Percentiles rank a stretch among this genome's conserved stretches.
Conservation (phyloP, 192 early-diverging fungal genomes). For the Coemansia erecta region DNA sequence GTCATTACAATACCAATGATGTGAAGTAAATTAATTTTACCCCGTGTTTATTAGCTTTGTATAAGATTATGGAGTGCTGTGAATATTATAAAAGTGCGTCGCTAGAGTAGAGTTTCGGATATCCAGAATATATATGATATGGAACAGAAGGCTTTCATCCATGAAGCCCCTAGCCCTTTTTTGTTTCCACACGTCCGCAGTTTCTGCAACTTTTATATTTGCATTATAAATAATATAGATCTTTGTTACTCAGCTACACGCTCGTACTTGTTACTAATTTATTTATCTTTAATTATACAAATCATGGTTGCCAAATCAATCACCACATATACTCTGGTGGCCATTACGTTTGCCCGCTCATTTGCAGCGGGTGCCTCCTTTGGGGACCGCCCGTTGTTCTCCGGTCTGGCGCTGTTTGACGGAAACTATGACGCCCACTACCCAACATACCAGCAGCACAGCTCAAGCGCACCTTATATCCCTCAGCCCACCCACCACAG, state of each 20-base stretch:
- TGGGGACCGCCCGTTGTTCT: conserved; percentile 2
- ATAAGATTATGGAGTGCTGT: no score
- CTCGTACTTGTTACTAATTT: neutral
- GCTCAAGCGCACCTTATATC: conserved; percentile 8
- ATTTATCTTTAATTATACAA: neutral
- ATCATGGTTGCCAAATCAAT: conserved; percentile 32
- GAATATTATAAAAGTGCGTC: no score
- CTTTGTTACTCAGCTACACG: neutral
- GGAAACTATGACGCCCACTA: neutral
- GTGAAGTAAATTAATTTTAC: neutral
- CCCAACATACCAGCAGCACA: conserved; percentile 1
- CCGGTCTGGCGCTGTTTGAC: conserved; percentile 16
- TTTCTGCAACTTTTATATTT: no score
- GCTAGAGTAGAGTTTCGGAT: no score
- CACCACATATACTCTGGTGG: conserved; percentile 36
- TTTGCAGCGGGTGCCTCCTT: conserved; percentile 2
- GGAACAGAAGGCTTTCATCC: no score
- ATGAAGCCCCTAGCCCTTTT: no score
- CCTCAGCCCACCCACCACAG: conserved; percentile 3
- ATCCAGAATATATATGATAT: no score
- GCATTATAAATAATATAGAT: neutral
- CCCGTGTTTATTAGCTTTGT: no score
- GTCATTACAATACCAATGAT: neutral
- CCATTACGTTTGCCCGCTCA: conserved; percentile 28
- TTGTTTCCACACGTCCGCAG: no score